Percentiles rank a stretch among this genome's conserved stretches.
phyloP scores from a whole-genome alignment of 2,329 filamentous ascomycete species.

The Raffaelea arxii region DNA sequence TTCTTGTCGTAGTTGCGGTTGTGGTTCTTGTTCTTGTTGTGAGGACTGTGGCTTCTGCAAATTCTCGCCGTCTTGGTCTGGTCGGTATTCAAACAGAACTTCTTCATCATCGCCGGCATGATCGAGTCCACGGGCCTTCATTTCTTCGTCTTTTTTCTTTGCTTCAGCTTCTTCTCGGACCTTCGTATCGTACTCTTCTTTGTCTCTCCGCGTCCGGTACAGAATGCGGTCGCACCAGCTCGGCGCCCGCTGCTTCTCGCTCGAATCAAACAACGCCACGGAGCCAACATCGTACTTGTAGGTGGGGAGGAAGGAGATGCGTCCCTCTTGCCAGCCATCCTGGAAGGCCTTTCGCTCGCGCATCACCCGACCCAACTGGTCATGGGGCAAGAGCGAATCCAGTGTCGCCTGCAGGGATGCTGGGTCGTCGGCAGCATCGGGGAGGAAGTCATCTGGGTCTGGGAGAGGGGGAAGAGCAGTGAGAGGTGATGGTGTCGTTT shows the following conservation, averaged over 20 bases:
- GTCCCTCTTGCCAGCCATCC: conserved; percentile 85
- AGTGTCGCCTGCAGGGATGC: conserved; percentile 82
- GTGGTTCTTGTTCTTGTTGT: too few species aligned
- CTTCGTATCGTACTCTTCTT: conserved; percentile 53
- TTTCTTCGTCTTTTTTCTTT: conserved; percentile 68
- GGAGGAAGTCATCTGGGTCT: conserved; percentile 55
- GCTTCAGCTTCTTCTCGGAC: conserved; percentile 55
- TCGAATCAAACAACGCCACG: conserved; percentile 84
- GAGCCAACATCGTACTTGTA: conserved; percentile 99
- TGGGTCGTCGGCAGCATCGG: conserved; percentile 67
- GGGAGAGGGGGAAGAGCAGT: conserved; percentile 7
- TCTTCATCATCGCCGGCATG: conserved; percentile 66
- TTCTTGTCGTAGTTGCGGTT: too few species aligned
- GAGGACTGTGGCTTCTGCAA: too few species aligned
- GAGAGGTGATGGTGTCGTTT: too few species aligned
- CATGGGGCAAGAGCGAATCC: conserved; percentile 77
- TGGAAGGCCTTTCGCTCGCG: conserved; percentile 70
- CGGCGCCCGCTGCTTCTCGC: conserved; percentile 84
- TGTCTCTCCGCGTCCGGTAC: conserved; percentile 67
- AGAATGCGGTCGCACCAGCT: conserved; percentile 97
- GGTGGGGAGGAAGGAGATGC: conserved; percentile 80
- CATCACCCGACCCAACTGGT: conserved; percentile 72
- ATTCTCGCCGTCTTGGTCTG: conserved; percentile 59
- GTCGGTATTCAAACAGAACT: conserved; percentile 84
- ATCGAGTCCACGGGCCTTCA: conserved; percentile 71